Evolutionary conservation across 1,284 basidiomycete genomes (phyloP), one percentile per base, ranked within the genome.

Genomic region (Sporisorium scitamineum): DNA sequence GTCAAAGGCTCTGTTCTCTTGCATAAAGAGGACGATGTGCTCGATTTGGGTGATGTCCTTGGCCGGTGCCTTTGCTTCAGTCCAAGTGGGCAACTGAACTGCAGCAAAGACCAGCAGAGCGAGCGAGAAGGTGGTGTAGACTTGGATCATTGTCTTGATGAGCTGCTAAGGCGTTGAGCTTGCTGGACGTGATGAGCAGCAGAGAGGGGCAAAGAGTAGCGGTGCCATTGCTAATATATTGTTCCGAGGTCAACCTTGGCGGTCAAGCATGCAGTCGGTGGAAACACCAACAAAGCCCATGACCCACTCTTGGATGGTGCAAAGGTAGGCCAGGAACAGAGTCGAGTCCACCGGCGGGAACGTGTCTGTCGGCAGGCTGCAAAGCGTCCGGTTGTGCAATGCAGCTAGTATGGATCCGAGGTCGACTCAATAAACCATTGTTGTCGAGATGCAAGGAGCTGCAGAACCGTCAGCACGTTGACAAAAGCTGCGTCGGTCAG

Each of bases 1-100:
- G 53, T 82, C 80, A 45, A 82, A 82, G 22, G 80, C 78, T n/a
- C 80, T 59, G 64, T 82, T 82, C 62, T 82, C 80, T 54, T 83
- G 81, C 81, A 83, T 83, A 57, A 76, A 76, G 16, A 76, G 50
- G n/a, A 76, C 64, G 32, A 76, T 65, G 59, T 76, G 73, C 54
- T 76, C 57, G 34, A 67, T 63, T 24, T 72, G 55, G 8, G 55
- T 50, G 45, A 58, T 58, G 34, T 58, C 55, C 18, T 58, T 48
- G 31, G 44, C 24, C 1, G 9, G 24, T 18, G 44, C 14, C 42
- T 24, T 45, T 34, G 55, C 44, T 14, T 11, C n/a, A n/a, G 44
- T 37, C 45, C 55, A 48, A 6, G 22, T 26, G 7, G 55, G 45
- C 31, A 50, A 20, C 16, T 58, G 45, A 18, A 48, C 55, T 6